Base-by-base conservation (phyloP, 2,329 filamentous ascomycete species). In the Exophiala sideris region DNA sequence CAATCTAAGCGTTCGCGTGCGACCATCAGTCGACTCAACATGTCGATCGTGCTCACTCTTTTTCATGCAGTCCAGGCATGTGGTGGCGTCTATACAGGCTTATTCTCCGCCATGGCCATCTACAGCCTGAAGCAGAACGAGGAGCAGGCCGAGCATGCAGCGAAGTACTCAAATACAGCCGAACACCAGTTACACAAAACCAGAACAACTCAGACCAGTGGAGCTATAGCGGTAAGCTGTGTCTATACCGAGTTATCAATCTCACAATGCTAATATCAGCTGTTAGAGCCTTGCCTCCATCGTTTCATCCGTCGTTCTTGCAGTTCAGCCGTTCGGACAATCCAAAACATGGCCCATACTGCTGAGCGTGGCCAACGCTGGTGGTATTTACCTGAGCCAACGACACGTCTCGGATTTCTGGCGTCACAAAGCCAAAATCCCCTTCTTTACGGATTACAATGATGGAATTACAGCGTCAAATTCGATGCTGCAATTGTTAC, bases 101-200 rank as follows among this genome's bases (percentile, higher is more conserved):
- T 57, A 14, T 47, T 60, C 18, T 61, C 59, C 2, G 56, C 42
- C 20, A 61, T 59, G 21, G 56, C 59, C 16, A 57, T 61, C 48
- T 59, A 54, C 44, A 57, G 57, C 38, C 56, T 61, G 14, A 36
- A 45, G 35, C 51, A 61, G 41, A 49, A 51, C 20, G 56, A 61
- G 36, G 50, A 53, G 36, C 53, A 59, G 33, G 40, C 59, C 18
- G 53, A 61, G 44, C 48, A 45, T 29, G 56, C 53, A 12, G 57
- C 59, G 32, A 35, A 56, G 38, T 61, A 57, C 32, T 61, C 56
- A 14, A 52, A 52, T 20, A 57, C 45, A 16, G 59, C 56, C 20
- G 44, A 50, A 21, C 14, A 50, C 21, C 56, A 57, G 35, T 48
- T 61, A 34, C 59, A 57, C 53, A 56, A 59, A 45, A 61, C 59